Percentiles rank a stretch among this genome's conserved stretches.
Evolutionary conservation across 805 yeast genomes (phyloP).

Genomic region (Myxozyma vanderwaltii): DNA sequence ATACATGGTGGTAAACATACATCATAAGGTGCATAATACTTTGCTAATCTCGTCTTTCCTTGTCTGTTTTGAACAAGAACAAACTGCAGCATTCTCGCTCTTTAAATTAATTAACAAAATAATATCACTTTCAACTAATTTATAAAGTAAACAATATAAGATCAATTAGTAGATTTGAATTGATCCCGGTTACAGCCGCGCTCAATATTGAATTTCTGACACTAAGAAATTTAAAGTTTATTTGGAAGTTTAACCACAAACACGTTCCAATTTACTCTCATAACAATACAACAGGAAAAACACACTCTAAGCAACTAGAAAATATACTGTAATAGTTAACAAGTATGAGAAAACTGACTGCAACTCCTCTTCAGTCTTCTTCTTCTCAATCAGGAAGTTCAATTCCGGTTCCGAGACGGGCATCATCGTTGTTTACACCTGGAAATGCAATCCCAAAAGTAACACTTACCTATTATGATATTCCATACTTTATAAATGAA

Average conservation of each 20-base stretch:
- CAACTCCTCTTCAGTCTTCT: conserved; percentile 12
- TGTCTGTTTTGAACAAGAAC: conserved; percentile 84
- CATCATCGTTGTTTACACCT: conserved; percentile 24
- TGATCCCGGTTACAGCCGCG: background rate
- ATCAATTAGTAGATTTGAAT: background rate
- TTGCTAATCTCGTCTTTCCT: conserved; percentile 85
- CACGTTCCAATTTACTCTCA: no score
- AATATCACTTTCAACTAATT: background rate
- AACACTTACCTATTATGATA: background rate
- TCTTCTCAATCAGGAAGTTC: conserved; percentile 16
- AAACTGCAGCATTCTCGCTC: conserved; percentile 60
- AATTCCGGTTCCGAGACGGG: conserved; percentile 27
- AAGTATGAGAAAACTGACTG: conserved; percentile 11
- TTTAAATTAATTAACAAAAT: background rate
- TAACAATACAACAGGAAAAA: no score
- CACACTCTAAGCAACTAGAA: no score
- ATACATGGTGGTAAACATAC: conserved; percentile 39
- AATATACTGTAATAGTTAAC: no score
- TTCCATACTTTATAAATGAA: no score
- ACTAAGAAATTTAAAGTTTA: no score
- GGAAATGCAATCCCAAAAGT: conserved; percentile 5
- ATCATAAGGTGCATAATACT: conserved; percentile 63
- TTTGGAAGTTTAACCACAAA: no score
- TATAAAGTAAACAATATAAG: no score
- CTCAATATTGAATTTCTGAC: background rate